A percentile compares a stretch with the other conserved stretches of the same genome.
These are phyloP conservation scores for Fusarium tanahbumbuense DNA, from an alignment of 2,329 filamentous ascomycete genomes.

Conservation along the genomic window DNA sequence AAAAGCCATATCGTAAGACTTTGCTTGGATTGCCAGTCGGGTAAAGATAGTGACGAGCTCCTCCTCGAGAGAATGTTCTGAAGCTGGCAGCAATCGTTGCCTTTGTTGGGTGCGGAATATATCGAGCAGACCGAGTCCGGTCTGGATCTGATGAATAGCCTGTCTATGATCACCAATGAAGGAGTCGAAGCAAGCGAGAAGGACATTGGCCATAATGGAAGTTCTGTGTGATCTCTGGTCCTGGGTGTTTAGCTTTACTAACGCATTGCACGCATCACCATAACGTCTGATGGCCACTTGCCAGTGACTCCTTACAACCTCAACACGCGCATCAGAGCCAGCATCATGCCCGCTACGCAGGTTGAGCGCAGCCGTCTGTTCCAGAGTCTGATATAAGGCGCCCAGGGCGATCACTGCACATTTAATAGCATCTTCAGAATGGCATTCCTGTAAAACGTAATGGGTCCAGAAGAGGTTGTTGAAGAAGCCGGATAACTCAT, in stretches of 20 bases:
- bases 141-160: conserved; percentile 71
- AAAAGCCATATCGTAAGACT: conserved; percentile 76
- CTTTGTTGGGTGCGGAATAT: conserved; percentile 61
- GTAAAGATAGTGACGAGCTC: conserved; percentile 73
- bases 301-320: conserved; percentile 63
- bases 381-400: conserved; percentile 74
- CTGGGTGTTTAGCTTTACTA: conserved; percentile 58
- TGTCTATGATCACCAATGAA: conserved; percentile 73
- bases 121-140: conserved; percentile 66
- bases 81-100: conserved; percentile 38
- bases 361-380: conserved; percentile 64
- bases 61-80: conserved; percentile 64
- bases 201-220: conserved; percentile 72
- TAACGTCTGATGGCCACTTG: conserved; percentile 71
- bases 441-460: conserved; percentile 71
- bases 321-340: conserved; percentile 36
- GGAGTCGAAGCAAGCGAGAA: conserved; percentile 76
- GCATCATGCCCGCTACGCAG: conserved; percentile 50
- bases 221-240: conserved; percentile 62
- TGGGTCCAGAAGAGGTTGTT: conserved; percentile 74
- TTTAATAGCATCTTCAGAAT: conserved; percentile 69
- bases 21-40: conserved; percentile 72
- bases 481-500: conserved; percentile 74
- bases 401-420: conserved; percentile 75
- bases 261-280: conserved; percentile 64